Evolutionary conservation across 1,139 yeast species (phyloP), one percentile per base, ranked within the genome.

Genomic region (Suhomyces anneliseae): DNA sequence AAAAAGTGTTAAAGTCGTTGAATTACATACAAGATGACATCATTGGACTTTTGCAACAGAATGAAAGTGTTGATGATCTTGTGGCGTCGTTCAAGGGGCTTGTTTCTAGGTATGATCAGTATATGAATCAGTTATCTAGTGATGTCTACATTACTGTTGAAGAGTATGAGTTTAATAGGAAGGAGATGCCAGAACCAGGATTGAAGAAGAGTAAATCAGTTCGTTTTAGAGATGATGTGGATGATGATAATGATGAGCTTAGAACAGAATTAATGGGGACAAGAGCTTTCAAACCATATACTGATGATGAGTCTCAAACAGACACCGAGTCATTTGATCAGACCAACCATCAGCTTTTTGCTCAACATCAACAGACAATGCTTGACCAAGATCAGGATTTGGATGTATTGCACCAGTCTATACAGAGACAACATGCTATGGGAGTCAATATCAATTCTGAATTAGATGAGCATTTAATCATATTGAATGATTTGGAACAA

Each of bases 401-500:
- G 41, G 85, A 79, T 44, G 54, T 66, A 2, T 70, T 89, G 26
- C 82, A 89, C 38, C 65, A 66, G 11, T 83, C 90, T 19, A 84
- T 89, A 1, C 69, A 76, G 31, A 72, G 83, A 31, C 96, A 87
- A 62, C 83, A 82, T 52, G 73, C 74, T 34, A 78, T 89, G 69
- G 87, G 95, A 8, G 58, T 77, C 12, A 76, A 74, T 40, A 87
- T 89, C 31, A 81, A 85, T 56, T 76, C 72, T 19, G 96, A 89
- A 59, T 64, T 89, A 27, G 83, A 79, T 49, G 81, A 81, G 36
- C 96, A 89, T 52, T 65, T 86, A 56, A 85, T 85, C 27, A 57
- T 88, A 36, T 69, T 89, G 48, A 82, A 82, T 54, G 95, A 88
- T 57, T 72, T 89, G 42, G 96, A 89, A 56, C 68, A 68, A 34